phyloP scores from a whole-genome alignment of 495 filamentous ascomycete species.

The Podospora pseudocomata region DNA sequence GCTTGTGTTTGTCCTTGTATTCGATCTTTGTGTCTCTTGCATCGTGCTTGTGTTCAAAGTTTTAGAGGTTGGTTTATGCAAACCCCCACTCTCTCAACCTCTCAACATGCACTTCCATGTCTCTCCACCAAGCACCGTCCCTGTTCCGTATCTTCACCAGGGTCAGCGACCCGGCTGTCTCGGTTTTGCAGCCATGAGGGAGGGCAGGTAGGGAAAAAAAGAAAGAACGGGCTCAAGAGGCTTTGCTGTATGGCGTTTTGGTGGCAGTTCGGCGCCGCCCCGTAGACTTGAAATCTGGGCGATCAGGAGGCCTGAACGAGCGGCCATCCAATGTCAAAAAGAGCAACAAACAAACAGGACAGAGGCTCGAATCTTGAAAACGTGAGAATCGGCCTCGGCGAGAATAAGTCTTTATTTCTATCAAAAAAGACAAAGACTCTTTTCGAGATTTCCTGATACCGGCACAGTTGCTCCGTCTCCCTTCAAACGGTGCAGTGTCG shows the following conservation, averaged over 20 bases:
- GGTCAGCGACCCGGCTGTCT: conserved; percentile 25
- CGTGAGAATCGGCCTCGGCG: not conserved
- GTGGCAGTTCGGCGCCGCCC: not conserved
- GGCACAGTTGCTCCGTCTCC: not conserved
- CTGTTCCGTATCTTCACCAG: conserved; percentile 13
- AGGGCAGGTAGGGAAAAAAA: conserved; percentile 12
- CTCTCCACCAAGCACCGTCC: conserved; percentile 17
- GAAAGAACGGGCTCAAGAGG: conserved; percentile 20
- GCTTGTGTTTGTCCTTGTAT: not conserved
- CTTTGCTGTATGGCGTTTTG: conserved; percentile 1
- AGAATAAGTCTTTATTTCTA: not conserved
- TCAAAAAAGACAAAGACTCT: not conserved
- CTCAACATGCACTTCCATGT: conserved; percentile 19
- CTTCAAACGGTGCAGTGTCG: not conserved
- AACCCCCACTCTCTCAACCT: conserved; percentile 19
- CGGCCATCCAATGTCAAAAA: conserved; percentile 13
- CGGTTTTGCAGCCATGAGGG: conserved; percentile 16
- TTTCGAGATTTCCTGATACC: not conserved
- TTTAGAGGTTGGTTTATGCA: conserved; percentile 32
- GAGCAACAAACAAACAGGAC: conserved; percentile 22
- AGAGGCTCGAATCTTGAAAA: not conserved
- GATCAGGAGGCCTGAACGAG: conserved; percentile 1
- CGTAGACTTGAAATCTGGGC: not conserved
- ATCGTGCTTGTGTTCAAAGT: conserved; percentile 9
- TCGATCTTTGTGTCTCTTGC: not conserved